Percentiles rank a stretch among this genome's conserved stretches.
Conservation (phyloP, 306 rosid species). For the Quercus variabilis region DNA sequence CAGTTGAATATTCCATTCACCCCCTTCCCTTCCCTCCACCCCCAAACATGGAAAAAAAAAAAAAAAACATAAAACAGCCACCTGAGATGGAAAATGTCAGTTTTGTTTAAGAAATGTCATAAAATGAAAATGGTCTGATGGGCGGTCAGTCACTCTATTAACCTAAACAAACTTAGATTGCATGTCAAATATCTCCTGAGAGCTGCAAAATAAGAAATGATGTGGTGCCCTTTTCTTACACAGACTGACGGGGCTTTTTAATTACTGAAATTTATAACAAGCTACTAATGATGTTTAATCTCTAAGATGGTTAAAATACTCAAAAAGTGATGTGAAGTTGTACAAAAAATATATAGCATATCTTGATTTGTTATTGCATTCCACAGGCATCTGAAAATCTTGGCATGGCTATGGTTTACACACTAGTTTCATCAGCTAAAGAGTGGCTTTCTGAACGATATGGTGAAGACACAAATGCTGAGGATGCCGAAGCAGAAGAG, state of each 20-base stretch:
- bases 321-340: constrained; percentile 15
- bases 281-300: not conserved
- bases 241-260: constrained; percentile 7
- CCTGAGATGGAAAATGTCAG: not conserved
- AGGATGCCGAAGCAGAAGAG: constrained; percentile 65
- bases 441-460: constrained; percentile 87
- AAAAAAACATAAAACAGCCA: not conserved
- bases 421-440: constrained; percentile 85
- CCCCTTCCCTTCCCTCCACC: not conserved
- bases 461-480: constrained; percentile 53
- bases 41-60: not conserved
- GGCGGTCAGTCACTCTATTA: not conserved
- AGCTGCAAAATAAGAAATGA: not conserved
- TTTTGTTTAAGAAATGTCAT: not conserved
- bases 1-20: not conserved
- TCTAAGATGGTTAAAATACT: constrained; percentile 24
- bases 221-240: not conserved
- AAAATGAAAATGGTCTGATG: not conserved
- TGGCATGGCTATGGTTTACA: constrained; percentile 99
- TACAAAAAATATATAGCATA: constrained; percentile 23
- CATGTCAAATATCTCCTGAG: not conserved
- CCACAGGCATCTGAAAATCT: constrained; percentile 95
- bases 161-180: not conserved
- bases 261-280: constrained; percentile 1
- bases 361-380: constrained; percentile 30